Evolutionary conservation across 495 filamentous ascomycete genomes (phyloP).

Genomic region (Lophiostoma macrostomum): DNA sequence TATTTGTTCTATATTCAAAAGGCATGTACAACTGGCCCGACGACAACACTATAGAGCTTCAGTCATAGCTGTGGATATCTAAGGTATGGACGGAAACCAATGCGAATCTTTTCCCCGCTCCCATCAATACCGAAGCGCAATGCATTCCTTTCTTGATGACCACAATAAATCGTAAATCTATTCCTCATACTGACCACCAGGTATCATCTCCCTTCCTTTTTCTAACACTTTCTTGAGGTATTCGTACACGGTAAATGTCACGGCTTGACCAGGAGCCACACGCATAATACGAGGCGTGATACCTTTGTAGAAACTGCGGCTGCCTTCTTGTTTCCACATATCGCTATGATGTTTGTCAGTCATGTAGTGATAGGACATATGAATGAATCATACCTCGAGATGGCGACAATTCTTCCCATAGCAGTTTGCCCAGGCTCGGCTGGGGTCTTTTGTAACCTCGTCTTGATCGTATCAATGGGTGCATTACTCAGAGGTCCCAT

Average conservation of each 20-base stretch:
- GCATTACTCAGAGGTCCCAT: slow-evolving; percentile 96
- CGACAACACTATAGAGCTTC: no score
- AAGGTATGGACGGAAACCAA: background rate
- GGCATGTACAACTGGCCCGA: no score
- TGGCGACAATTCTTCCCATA: slow-evolving; percentile 68
- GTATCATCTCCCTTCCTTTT: slow-evolving; percentile 61
- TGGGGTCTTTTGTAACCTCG: slow-evolving; percentile 84
- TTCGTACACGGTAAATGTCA: slow-evolving; percentile 98
- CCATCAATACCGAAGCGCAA: no score
- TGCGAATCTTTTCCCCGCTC: background rate
- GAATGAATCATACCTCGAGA: slow-evolving; percentile 48
- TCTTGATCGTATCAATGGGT: slow-evolving; percentile 99
- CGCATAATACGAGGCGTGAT: slow-evolving; percentile 98
- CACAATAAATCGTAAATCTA: slow-evolving; percentile 38
- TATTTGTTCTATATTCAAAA: no score
- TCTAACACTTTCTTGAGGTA: slow-evolving; percentile 82
- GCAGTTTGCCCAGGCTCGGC: slow-evolving; percentile 78
- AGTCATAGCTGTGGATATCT: background rate
- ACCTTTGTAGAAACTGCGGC: slow-evolving; percentile 95
- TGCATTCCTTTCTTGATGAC: background rate
- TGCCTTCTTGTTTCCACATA: slow-evolving; percentile 96
- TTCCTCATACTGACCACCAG: slow-evolving; percentile 72
- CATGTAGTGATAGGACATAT: background rate
- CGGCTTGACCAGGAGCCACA: slow-evolving; percentile 94
- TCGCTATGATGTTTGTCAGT: slow-evolving; percentile 47